Base-by-base conservation (phyloP, 2,329 filamentous ascomycete species). In the Cladosporium oxysporum region DNA sequence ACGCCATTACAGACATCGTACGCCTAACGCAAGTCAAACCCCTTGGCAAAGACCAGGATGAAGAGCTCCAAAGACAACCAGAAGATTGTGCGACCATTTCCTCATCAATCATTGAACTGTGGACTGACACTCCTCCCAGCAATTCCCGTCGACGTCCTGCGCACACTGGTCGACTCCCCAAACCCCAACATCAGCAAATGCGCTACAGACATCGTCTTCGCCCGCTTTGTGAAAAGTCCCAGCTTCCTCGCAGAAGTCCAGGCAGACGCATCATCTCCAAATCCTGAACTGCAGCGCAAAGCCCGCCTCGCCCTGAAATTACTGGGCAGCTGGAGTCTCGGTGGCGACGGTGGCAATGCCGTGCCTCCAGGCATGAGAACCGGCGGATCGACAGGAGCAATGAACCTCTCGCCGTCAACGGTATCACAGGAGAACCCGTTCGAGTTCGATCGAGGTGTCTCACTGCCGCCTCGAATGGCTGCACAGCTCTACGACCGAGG, bases 21-120 rank as follows among this genome's bases (percentile, higher is more conserved):
- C 82, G 87, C 71, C 83, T 88, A 62, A 89, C 89, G 69, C 84
- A 88, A 76, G 86, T 95, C 73, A 87, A 87, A 28, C 49, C 61
- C 6, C 35, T 55, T 2, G 91, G 89, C 2, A 90, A 93, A 73
- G 90, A 92, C 73, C 85, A 41, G 5, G 47, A 50, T 12, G 62
- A 65, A 33, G 62, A 65, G 80, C 80, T 55, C 50, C 55, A 67
- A 35, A 60, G 71, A 33, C 66, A 63, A 52, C 67, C 73, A 5
- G 72, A 73, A 69, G 69, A 73, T 52, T 59, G 65, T 70, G 53
- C 7, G 49, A 35, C 41, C 5, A n/a, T 23, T 47, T 3, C 16
- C 3, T 18, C 1, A 44, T 44, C 37, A 16, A 41, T 44, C 7
- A n/a, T 6, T 10, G 6, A 3, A 6, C 14, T 6, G 18, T 11